These are phyloP conservation scores for Kwoniella bestiolae DNA, from an alignment of 768 basidiomycete genomes.

Conservation along the genomic window DNA sequence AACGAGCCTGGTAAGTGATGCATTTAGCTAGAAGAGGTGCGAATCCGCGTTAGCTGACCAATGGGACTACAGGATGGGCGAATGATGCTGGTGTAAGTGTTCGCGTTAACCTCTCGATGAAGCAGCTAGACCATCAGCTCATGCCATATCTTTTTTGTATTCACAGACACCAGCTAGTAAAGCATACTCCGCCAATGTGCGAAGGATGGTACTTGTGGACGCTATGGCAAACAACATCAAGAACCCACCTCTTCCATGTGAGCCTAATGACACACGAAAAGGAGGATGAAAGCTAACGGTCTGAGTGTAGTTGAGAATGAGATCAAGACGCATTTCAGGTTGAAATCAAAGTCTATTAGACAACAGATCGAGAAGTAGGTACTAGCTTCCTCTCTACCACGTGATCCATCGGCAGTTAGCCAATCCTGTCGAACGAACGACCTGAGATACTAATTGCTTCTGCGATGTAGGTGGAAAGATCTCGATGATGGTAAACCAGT, in stretches of 20 bases:
- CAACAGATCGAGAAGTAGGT: slow-evolving; percentile 80
- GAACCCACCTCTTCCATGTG: slow-evolving; percentile 45
- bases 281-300: neutral
- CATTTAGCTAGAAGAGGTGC: neutral
- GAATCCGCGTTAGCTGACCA: neutral
- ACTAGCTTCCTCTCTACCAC: too few relatives aligned
- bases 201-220: slow-evolving; percentile 87
- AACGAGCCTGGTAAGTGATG: slow-evolving; percentile 77
- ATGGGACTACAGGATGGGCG: slow-evolving; percentile 29
- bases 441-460: neutral
- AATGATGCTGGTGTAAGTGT: slow-evolving; percentile 27
- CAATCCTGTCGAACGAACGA: too few relatives aligned
- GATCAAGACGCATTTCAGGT: slow-evolving; percentile 84
- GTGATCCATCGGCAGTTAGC: too few relatives aligned
- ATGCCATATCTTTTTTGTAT: too few relatives aligned
- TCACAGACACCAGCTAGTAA: slow-evolving; percentile 36
- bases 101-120: neutral
- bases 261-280: slow-evolving; percentile 3
- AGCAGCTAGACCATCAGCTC: too few relatives aligned
- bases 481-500: slow-evolving; percentile 80
- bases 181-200: slow-evolving; percentile 70
- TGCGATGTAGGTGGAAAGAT: slow-evolving; percentile 40
- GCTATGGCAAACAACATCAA: slow-evolving; percentile 61
- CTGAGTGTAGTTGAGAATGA: slow-evolving; percentile 71
- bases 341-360: slow-evolving; percentile 74